These are phyloP conservation scores for Penicillium herquei DNA, from an alignment of 495 filamentous ascomycete genomes.

Conservation along the genomic window DNA sequence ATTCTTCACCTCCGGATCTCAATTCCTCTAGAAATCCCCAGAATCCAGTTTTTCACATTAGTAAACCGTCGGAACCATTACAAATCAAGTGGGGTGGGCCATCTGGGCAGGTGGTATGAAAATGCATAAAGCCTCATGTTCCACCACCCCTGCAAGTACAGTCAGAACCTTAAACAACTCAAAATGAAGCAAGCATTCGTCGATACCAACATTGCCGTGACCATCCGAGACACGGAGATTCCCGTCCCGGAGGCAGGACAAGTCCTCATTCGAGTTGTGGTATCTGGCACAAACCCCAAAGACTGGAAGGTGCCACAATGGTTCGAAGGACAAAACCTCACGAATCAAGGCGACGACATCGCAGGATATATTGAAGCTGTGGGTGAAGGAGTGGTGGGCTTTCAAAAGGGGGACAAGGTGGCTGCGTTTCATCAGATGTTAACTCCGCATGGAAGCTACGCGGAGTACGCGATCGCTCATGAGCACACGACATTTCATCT, in stretches of 20 bases:
- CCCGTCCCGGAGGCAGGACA: conserved; percentile 60
- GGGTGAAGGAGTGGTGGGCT: conserved; percentile 59
- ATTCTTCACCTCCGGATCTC: too few species aligned
- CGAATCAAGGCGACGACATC: conserved; percentile 71
- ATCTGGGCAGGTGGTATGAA: too few species aligned
- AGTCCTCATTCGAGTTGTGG: conserved; percentile 68
- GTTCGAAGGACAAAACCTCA: conserved; percentile 4
- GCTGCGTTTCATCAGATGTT: conserved; percentile 66
- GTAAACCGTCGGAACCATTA: too few species aligned
- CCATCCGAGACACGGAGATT: conserved; percentile 62
- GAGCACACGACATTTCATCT: conserved; percentile 69
- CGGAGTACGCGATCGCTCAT: conserved; percentile 68
- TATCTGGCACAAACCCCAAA: conserved; percentile 73
- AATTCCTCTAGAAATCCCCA: too few species aligned
- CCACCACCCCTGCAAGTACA: neutral
- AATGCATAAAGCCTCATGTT: neutral
- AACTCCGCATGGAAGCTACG: conserved; percentile 58
- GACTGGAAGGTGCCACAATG: conserved; percentile 63
- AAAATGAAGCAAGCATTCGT: conserved; percentile 68
- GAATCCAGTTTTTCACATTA: too few species aligned
- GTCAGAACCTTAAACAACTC: neutral
- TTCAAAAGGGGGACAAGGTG: conserved; percentile 67
- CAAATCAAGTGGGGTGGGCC: neutral
- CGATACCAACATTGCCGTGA: conserved; percentile 49
- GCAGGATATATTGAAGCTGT: conserved; percentile 65